Evolutionary conservation across 169 alveolate species (phyloP), one percentile per base, ranked within the genome.

Genomic region (Cystoisospora suis): DNA sequence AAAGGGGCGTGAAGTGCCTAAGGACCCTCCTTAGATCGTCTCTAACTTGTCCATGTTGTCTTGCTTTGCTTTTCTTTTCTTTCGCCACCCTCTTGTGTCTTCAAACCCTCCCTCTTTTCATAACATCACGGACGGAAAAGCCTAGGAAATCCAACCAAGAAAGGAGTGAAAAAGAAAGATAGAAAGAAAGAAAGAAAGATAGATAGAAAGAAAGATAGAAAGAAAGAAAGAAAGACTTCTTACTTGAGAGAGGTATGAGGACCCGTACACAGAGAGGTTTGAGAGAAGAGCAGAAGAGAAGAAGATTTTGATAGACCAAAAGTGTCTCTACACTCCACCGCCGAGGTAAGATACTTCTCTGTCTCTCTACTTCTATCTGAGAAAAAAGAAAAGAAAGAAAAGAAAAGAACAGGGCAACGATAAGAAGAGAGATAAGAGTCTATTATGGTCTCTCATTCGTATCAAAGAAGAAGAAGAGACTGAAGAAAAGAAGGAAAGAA

Each of bases 261-360:
- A 87, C 32, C 4, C 86, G 40, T 44, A 87, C 91, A n/a, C 79
- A 79, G 58, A 87, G 91, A 17, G 91, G 91, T 38, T 69, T 72
- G 20, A 80, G 79, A 47, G 86, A 65, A 86, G 75, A n/a, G 77
- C 91, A 87, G 75, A 87, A 87, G 34, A 87, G 86, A 44, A 87
- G 91, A 36, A 87, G 58, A 29, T 69, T 69, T 44, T 87, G 91
- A 4, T 87, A 86, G 61, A 87, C 45, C 75, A 87, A 86, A 59
- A 87, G 53, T 29, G 79, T 80, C 75, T 87, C 91, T n/a, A 46
- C 86, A 0, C 45, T 75, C 91, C 91, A 87, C 6, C 91, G 91
- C 86, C 86, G 85, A 1, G 91, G 91, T 49, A 87, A 59, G 6
- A 87, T 12, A 29, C 91, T 80, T 6, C 85, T 44, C n/a, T 65